A percentile compares a stretch with the other conserved stretches of the same genome.
These are phyloP conservation scores for Fraxinus baroniana DNA, from an alignment of 305 asterid genomes.

Conservation along the genomic window DNA sequence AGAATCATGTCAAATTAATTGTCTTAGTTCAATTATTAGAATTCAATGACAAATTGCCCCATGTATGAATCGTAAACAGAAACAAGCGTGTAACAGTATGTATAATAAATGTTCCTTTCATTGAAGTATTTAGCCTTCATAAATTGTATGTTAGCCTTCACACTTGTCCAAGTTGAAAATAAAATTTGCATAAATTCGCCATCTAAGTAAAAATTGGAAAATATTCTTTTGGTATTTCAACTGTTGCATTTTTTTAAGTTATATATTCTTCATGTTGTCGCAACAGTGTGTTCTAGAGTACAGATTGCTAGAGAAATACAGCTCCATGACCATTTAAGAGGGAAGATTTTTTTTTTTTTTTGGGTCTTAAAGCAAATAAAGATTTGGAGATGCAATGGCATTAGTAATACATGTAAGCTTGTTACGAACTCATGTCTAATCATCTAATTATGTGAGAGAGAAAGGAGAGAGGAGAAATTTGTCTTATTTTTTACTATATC, in stretches of 20 bases:
- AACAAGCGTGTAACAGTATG: background rate
- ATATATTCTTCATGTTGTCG: background rate
- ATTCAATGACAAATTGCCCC: background rate
- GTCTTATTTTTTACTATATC: background rate
- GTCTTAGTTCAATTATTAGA: background rate
- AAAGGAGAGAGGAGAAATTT: background rate
- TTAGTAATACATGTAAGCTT: background rate
- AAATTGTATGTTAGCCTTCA: background rate
- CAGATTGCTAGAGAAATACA: background rate
- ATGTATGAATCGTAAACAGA: background rate
- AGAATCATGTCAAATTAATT: background rate
- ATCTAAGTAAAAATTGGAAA: background rate
- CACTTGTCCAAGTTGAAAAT: background rate
- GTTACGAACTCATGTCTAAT: background rate
- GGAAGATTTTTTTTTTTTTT: background rate
- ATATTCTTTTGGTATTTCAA: background rate
- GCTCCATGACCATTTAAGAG: background rate
- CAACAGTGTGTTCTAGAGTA: background rate
- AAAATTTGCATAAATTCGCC: background rate
- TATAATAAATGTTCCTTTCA: background rate
- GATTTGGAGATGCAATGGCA: background rate
- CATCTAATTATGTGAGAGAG: background rate
- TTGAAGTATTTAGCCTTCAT: background rate
- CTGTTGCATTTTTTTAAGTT: background rate
- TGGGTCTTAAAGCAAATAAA: background rate